These are phyloP conservation scores for Ogataea angusta DNA, from an alignment of 805 yeast species.

Conservation along the genomic window DNA sequence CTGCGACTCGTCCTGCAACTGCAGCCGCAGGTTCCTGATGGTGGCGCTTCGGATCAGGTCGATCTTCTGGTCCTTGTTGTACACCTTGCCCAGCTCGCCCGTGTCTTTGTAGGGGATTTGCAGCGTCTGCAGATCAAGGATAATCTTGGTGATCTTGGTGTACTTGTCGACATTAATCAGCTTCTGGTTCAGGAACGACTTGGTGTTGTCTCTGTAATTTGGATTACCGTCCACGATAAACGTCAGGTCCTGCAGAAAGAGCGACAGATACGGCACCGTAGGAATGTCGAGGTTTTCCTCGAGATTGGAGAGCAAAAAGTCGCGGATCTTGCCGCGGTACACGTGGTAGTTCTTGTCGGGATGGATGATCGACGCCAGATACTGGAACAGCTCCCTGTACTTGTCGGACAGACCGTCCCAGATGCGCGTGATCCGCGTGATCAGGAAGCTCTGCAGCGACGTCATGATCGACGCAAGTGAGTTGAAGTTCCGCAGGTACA, in stretches of 20 bases:
- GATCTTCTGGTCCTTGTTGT: conserved; percentile 24
- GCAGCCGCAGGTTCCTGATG: conserved; percentile 24
- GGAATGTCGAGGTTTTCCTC: conserved; percentile 48
- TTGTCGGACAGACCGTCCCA: conserved; percentile 61
- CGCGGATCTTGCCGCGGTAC: conserved; percentile 60
- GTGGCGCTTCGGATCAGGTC: conserved; percentile 31
- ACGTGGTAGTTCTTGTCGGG: conserved; percentile 72
- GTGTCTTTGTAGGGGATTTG: conserved; percentile 55
- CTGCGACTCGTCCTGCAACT: conserved; percentile 12
- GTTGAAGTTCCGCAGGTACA: conserved; percentile 71
- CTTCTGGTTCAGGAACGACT: conserved; percentile 49
- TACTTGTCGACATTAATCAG: conserved; percentile 74
- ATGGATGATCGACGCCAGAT: conserved; percentile 64
- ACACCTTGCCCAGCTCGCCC: conserved; percentile 29
- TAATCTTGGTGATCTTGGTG: conserved; percentile 59
- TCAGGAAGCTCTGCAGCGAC: conserved; percentile 66
- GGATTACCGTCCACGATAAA: conserved; percentile 82
- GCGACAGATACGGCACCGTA: conserved; percentile 70
- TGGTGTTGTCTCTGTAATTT: conserved; percentile 55
- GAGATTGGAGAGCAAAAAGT: conserved; percentile 47
- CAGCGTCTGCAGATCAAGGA: conserved; percentile 63
- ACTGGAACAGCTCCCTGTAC: conserved; percentile 59
- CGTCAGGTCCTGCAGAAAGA: conserved; percentile 75
- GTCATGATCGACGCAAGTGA: conserved; percentile 78
- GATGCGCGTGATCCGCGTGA: conserved; percentile 57